Evolutionary conservation across 2,329 filamentous ascomycete genomes (phyloP), one percentile per base, ranked within the genome.

Genomic region (Xylaria sp.): DNA sequence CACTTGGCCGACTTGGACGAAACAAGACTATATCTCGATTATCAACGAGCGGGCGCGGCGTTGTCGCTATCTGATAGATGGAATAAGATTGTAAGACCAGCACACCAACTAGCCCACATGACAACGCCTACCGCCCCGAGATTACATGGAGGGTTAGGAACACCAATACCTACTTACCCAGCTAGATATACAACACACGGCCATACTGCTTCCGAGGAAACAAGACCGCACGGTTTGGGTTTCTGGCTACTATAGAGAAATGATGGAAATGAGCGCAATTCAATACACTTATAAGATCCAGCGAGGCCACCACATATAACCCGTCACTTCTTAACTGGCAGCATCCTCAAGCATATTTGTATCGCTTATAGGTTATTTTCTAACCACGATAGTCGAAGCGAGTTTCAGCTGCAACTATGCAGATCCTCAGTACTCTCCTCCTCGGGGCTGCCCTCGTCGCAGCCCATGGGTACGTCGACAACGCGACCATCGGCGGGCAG

Each of bases 391-490:
- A n/a, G n/a, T 25, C 23, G 2, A 40, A 44, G 19, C 9, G 10
- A 25, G 5, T 29, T n/a, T 17, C 15, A 21, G 33, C 15, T 25
- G n/a, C 13, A 33, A 54, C 33, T 4, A 75, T 75, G 73, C 73
- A 71, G 64, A 64, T 68, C 35, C n/a, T 76, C 62, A 41, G 65
- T 63, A 61, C 72, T 67, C 19, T 76, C 54, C 55, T 74, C 59
- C 67, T 71, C 53, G 59, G 71, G 17, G 78, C 78, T 53, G 75
- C 77, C 64, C 68, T 78, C 57, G 80, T 78, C 53, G 76, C 79
- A 27, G 81, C 77, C 47, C 83, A 85, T 63, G 83, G 83, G 35
- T 80, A 80, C 61, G 78, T 85, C 53, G 76, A 79, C 58, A 77
- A 75, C 44, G 80, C 77, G 17, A 79, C 76, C 15, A 82, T 83